Conservation (phyloP, 2,329 filamentous ascomycete genomes). For the Seiridium cupressi region DNA sequence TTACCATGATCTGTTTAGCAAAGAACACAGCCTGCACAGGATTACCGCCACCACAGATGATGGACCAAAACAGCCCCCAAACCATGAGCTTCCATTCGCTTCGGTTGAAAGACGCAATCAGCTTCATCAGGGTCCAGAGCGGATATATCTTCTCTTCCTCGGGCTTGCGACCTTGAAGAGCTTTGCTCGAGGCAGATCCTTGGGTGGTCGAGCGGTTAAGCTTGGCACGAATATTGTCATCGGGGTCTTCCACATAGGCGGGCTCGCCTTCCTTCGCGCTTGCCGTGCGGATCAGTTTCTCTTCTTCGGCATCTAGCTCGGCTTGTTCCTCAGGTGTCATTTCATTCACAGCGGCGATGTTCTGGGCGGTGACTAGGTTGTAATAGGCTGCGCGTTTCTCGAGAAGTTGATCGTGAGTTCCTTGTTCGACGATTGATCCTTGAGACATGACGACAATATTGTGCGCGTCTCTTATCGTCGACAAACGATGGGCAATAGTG, state of each 20-base stretch:
- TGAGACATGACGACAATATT: conserved; percentile 93
- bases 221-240: conserved; percentile 60
- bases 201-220: conserved; percentile 54
- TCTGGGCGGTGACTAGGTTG: conserved; percentile 84
- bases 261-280: conserved; percentile 36
- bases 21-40: conserved; percentile 80
- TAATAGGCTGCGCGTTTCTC: conserved; percentile 71
- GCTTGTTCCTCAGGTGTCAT: conserved; percentile 50
- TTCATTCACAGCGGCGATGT: conserved; percentile 65
- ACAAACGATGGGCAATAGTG: conserved; percentile 91
- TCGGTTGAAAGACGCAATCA: conserved; percentile 78
- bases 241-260: conserved; percentile 51
- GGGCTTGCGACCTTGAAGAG: conserved; percentile 55
- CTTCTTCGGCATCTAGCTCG: conserved; percentile 46
- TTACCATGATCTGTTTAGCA: conserved; percentile 76
- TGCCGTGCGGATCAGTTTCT: conserved; percentile 47
- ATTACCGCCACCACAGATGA: conserved; percentile 79
- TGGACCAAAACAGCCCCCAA: conserved; percentile 68
- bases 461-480: conserved; percentile 89
- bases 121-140: conserved; percentile 72
- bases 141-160: conserved; percentile 60
- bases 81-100: conserved; percentile 71
- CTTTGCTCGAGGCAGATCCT: conserved; percentile 67
- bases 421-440: conserved; percentile 88
- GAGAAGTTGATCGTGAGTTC: conserved; percentile 79